Evolutionary conservation across 768 basidiomycete genomes (phyloP), one percentile per base, ranked within the genome.

Genomic region (Leccinum rimulosum): DNA sequence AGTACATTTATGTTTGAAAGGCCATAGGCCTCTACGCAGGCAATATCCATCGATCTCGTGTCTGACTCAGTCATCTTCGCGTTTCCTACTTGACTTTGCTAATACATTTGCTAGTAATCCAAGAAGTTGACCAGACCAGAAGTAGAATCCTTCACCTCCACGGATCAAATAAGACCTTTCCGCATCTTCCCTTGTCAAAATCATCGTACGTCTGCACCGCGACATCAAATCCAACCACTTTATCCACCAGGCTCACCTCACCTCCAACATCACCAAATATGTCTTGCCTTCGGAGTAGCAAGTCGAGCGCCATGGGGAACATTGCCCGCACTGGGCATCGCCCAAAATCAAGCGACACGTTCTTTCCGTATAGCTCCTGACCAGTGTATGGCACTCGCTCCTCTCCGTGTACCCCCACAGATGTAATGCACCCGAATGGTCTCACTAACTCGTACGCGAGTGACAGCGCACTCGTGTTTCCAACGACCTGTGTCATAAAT

Each of bases 291-390:
- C 85, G 84, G 49, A 87, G 76, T 31, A 93, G 73, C 30, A 93
- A 70, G 64, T 85, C 85, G 43, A 89, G 79, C 2, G 89, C 91
- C 57, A 82, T 71, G 10, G 87, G 86, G 64, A 92, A 85, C 82
- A 91, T 84, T 1, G 89, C 84, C 14, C 87, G 83, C 5, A 89
- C 89, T 15, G 89, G 91, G 64, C 90, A 92, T 9, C 90, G 83
- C 9, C 91, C 91, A 68, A 92, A 93, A 65, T 90, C 86, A 27
- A 91, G 76, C 1, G 87, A 88, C 7, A 91, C 80, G 70, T 92
- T 93, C 74, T 90, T 89, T 77, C 86, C 77, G 72, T 92, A 93
- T 57, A 86, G 67, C 47, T 86, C 76, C 6, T 68, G 66, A 22
- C 82, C 80, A 11, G 79, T 83, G 63, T 86, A 83, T 2, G 87